Base-by-base conservation (phyloP, 495 filamentous ascomycete species). In the Penicillium ucsense region DNA sequence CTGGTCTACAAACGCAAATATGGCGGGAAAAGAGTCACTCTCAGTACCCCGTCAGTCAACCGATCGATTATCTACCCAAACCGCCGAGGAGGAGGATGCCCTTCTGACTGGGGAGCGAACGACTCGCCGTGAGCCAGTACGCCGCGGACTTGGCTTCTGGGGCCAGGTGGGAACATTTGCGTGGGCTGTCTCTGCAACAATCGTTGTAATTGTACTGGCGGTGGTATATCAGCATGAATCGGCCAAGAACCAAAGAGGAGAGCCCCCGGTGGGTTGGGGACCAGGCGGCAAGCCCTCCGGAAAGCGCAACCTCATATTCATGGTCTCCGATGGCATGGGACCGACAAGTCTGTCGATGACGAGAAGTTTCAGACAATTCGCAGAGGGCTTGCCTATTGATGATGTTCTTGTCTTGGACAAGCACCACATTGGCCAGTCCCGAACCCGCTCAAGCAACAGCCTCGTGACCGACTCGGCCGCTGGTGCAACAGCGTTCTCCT, bases 321-420 rank as follows among this genome's bases (percentile, higher is more conserved):
- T 98, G 94, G 94, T 98, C 6, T 94, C 87, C 0, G 92, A 98
- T 60, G 92, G 91, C 46, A 97, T 98, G 94, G 92, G 92, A 0
- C 92, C 92, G 3, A 86, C 90, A 20, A 91, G 87, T 61, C 74
- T 97, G 28, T 80, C 80, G 8, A 65, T 97, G 60, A 95, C 94
- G 5, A 74, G 92, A 40, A 81, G 78, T 58, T 97, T 88, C 70
- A 74, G 80, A 31, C 92, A 98, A 63, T 70, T 74, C 33, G 61
- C 68, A n/a, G 72, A 82, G 33, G 79, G 77, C 8, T 70, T 90
- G 10, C 82, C 85, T 3, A 68, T 76, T 47, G 79, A 82, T 47
- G 77, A 94, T 51, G 81, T 76, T 5, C 74, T 98, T 43, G 76
- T 83, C 4, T 73, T 98, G 48, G 92, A 98, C 57, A 65, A 82